phyloP scores from a whole-genome alignment of 2,329 filamentous ascomycete genomes.

The Fusarium xyrophilum region DNA sequence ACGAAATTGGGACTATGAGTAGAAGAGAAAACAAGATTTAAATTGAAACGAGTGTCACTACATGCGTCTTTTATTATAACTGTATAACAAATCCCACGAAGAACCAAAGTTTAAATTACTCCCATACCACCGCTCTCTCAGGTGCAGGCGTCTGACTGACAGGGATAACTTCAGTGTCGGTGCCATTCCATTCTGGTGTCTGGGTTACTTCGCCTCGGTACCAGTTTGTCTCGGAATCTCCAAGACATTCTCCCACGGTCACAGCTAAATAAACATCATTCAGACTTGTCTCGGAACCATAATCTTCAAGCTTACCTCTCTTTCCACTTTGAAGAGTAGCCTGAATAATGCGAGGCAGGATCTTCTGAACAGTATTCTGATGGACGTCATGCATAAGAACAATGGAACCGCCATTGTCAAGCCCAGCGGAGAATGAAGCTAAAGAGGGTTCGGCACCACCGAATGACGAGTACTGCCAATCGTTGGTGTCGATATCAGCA shows the following conservation, averaged over 20 bases:
- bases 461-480: slow-evolving; percentile 8
- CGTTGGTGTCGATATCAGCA: slow-evolving; percentile 26
- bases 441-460: slow-evolving; percentile 3
- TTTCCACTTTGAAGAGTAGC: slow-evolving; percentile 3
- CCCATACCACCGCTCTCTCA: background rate
- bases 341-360: slow-evolving; percentile 7
- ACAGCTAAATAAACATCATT: background rate
- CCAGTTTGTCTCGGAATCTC: slow-evolving; percentile 21
- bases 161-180: background rate
- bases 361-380: slow-evolving; percentile 13
- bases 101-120: background rate
- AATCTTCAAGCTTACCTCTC: background rate
- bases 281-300: rapidly evolving
- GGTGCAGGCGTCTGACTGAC: slow-evolving; percentile 2
- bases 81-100: rapidly evolving
- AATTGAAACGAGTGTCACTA: background rate
- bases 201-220: background rate
- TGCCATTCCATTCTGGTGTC: background rate
- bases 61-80: background rate
- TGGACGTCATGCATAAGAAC: slow-evolving; percentile 21
- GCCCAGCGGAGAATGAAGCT: background rate
- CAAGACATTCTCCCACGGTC: slow-evolving; percentile 19
- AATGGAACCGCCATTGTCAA: slow-evolving; percentile 9
- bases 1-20: background rate
- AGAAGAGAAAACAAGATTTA: too few relatives aligned